Percentiles rank a stretch among this genome's conserved stretches.
Conservation (phyloP, 2,329 filamentous ascomycete species). For the Aspergillus sp. region DNA sequence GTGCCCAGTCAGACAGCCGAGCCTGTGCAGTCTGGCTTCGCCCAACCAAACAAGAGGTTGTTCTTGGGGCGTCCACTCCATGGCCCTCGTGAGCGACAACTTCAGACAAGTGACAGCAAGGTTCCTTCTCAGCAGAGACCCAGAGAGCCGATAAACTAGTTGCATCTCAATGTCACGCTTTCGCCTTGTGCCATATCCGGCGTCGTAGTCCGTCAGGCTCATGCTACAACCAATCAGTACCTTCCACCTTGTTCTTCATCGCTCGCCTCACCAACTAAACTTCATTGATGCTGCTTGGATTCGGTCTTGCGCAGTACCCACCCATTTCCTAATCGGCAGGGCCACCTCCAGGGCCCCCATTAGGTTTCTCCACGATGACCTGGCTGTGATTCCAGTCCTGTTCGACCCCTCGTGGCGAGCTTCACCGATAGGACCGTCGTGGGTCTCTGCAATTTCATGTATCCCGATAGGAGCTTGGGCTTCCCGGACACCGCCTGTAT, state of each 20-base stretch:
- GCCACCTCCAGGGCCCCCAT: conserved; percentile 22
- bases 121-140: neutral
- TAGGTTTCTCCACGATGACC: conserved; percentile 26
- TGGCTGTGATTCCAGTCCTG: conserved; percentile 17
- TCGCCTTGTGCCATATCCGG: conserved; percentile 12
- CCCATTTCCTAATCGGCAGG: conserved; percentile 22
- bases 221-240: conserved; percentile 18
- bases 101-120: neutral
- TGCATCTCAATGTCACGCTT: conserved; percentile 11
- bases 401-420: conserved; percentile 17
- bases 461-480: conserved; percentile 10
- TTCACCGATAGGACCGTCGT: conserved; percentile 23
- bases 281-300: conserved; percentile 17
- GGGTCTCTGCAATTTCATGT: conserved; percentile 8
- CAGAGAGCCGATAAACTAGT: neutral
- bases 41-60: neutral
- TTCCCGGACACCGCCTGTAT: conserved; percentile 13
- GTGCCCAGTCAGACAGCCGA: neutral
- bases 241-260: conserved; percentile 15
- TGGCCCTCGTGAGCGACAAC: neutral
- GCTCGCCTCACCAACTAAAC: conserved; percentile 22
- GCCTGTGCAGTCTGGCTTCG: neutral
- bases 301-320: conserved; percentile 18
- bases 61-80: neutral
- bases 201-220: conserved; percentile 5